Conservation (phyloP, 805 yeast species). For the Candida maesae region DNA sequence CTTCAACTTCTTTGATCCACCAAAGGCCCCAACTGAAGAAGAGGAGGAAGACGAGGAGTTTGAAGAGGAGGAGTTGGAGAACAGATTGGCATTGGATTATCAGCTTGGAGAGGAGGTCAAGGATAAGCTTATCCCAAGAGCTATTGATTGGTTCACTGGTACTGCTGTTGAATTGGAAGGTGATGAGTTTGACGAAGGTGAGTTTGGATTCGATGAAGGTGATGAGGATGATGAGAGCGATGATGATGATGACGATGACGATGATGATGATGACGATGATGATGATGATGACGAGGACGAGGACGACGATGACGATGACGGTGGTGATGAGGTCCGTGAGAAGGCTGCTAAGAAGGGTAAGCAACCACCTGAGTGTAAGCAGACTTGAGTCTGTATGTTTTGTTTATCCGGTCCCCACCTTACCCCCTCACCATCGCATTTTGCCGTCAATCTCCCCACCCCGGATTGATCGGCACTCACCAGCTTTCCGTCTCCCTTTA, state of each 20-base stretch:
- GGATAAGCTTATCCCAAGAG: constrained; percentile 93
- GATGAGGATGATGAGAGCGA: constrained; percentile 33
- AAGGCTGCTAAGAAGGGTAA: constrained; percentile 32
- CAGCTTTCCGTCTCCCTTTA: too few relatives aligned
- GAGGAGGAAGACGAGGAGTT: constrained; percentile 57
- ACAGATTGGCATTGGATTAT: constrained; percentile 85
- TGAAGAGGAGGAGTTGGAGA: constrained; percentile 72
- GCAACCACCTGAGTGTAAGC: constrained; percentile 76
- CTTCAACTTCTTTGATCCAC: constrained; percentile 95
- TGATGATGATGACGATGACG: constrained; percentile 26
- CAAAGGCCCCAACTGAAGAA: constrained; percentile 60
- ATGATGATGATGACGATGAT: constrained; percentile 9
- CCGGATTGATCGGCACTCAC: too few relatives aligned
- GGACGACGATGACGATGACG: constrained; percentile 2
- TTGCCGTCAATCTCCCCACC: too few relatives aligned
- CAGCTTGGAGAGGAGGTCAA: constrained; percentile 94
- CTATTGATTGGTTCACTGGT: constrained; percentile 98
- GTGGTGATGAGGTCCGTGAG: constrained; percentile 3
- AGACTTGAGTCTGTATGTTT: constrained; percentile 25
- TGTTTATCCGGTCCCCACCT: too few relatives aligned
- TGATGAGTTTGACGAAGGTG: constrained; percentile 50
- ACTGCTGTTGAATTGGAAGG: constrained; percentile 82
- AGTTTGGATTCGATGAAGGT: constrained; percentile 37
- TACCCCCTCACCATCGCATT: too few relatives aligned
- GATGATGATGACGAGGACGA: neutral